Conservation (phyloP, 495 filamentous ascomycete species). For the Amniculicola lignicola region DNA sequence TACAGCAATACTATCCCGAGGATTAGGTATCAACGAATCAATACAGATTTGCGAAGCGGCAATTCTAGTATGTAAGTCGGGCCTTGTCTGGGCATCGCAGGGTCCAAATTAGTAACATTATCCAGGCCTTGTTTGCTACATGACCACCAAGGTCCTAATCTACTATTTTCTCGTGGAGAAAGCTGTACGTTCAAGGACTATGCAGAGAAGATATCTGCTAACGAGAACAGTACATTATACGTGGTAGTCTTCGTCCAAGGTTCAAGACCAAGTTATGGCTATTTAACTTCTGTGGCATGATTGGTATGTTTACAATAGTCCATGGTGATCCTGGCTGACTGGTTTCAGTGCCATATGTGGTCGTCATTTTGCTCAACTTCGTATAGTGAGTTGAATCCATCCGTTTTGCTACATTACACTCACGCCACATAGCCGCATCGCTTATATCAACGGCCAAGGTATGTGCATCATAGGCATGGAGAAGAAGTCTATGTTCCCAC, state of each 20-base stretch:
- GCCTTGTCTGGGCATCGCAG: not conserved
- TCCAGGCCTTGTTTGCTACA: conserved; percentile 44
- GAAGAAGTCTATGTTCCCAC: conserved; percentile 48
- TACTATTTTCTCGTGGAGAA: conserved; percentile 56
- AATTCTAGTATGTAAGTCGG: conserved; percentile 48
- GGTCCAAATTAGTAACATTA: not conserved
- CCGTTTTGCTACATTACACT: not conserved
- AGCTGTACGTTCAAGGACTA: conserved; percentile 41
- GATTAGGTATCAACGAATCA: conserved; percentile 47
- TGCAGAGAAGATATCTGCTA: not conserved
- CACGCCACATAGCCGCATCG: conserved; percentile 43
- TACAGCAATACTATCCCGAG: conserved; percentile 50
- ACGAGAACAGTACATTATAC: conserved; percentile 47
- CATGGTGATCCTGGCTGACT: not conserved
- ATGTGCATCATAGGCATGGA: conserved; percentile 55
- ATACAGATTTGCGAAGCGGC: conserved; percentile 47
- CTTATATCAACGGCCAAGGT: conserved; percentile 45
- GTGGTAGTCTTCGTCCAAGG: conserved; percentile 43
- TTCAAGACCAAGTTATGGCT: conserved; percentile 50
- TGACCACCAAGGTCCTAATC: conserved; percentile 54
- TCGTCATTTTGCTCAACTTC: conserved; percentile 51
- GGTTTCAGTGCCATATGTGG: conserved; percentile 43
- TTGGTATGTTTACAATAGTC: conserved; percentile 38
- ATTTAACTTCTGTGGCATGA: conserved; percentile 54
- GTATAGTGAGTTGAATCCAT: conserved; percentile 46